These are phyloP conservation scores for Volutella citrinella DNA, from an alignment of 2,329 filamentous ascomycete genomes.

Conservation along the genomic window DNA sequence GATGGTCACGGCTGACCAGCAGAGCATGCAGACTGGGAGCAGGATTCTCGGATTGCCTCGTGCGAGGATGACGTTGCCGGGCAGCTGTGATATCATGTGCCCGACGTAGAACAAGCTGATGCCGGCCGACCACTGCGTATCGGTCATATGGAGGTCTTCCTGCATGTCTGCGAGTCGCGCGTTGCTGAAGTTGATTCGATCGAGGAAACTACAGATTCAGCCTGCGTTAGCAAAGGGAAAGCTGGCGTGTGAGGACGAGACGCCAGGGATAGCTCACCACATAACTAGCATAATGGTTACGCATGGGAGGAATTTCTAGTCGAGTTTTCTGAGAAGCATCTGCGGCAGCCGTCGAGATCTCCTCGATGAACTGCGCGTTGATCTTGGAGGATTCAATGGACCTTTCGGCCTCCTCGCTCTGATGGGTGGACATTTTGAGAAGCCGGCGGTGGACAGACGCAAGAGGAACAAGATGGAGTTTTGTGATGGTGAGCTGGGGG, in stretches of 20 bases:
- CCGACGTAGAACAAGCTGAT: constrained; percentile 43
- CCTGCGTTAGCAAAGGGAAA: too few relatives aligned
- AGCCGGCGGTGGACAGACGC: too few relatives aligned
- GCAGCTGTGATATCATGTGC: constrained; percentile 43
- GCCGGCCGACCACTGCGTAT: constrained; percentile 35
- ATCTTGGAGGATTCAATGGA: too few relatives aligned
- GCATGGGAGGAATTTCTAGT: constrained; percentile 23
- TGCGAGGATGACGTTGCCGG: constrained; percentile 43
- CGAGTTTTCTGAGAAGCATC: constrained; percentile 21
- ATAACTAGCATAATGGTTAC: constrained; percentile 23
- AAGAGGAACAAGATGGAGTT: too few relatives aligned
- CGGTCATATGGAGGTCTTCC: constrained; percentile 30
- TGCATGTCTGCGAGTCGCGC: constrained; percentile 34
- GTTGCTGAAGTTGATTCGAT: constrained; percentile 47
- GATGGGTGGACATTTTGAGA: too few relatives aligned
- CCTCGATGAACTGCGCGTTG: too few relatives aligned
- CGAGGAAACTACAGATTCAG: constrained; percentile 38
- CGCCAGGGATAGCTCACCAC: constrained; percentile 21
- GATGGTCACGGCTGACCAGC: constrained; percentile 38
- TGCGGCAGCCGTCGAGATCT: too few relatives aligned
- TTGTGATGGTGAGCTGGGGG: too few relatives aligned
- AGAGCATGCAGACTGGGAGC: constrained; percentile 37
- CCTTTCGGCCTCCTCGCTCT: too few relatives aligned
- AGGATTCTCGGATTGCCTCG: constrained; percentile 31
- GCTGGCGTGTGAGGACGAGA: too few relatives aligned